Base-by-base conservation (phyloP, 257 asterid genomes). In the Parsonsia alboflavescens region DNA sequence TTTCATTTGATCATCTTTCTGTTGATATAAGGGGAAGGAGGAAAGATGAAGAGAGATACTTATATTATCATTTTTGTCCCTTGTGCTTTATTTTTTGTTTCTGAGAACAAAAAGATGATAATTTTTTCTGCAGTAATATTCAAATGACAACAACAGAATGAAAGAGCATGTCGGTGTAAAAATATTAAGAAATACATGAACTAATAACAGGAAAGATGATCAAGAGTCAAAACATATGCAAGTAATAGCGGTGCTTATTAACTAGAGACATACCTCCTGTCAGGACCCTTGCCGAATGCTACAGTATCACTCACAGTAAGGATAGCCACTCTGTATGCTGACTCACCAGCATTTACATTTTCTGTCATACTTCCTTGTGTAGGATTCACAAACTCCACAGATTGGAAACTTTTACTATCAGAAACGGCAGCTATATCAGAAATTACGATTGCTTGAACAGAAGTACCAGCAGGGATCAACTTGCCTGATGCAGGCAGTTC, bases 241-340 rank as follows among this genome's bases (percentile, higher is more conserved):
- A 26, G 36, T 1, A 57, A 10, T 28, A 12, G 30, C 39, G 12
- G 21, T 28, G 42, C 58, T 46, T 3, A 52, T 52, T 36, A 5
- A 59, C n/a, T 2, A 65, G 5, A 1, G 26, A 82, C 41, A 59
- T 88, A 93, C 98, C 98, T 93, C 75, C 96, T 79, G 78, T 93
- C 97, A 48, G 96, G 98, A 16, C 97, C 97, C 46, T 67, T 45
- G 57, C 94, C 98, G 61, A 86, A 79, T 33, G 98, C 93, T 72
- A 93, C 97, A 33, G 98, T 93, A 82, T 93, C 97, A 82, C 98
- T 92, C 83, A 92, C 98, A 26, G 96, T 90, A 50, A 88, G 90
- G 82, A 92, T 86, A 70, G 97, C 98, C 85, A 93, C 98, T 85
- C 83, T 86, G 80, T 65, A 75, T 30, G 75, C 86, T 44, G 82